Evolutionary conservation across 2,329 filamentous ascomycete species (phyloP), one percentile per base, ranked within the genome.

Genomic region (Teratosphaeria pseudoeucalypti): DNA sequence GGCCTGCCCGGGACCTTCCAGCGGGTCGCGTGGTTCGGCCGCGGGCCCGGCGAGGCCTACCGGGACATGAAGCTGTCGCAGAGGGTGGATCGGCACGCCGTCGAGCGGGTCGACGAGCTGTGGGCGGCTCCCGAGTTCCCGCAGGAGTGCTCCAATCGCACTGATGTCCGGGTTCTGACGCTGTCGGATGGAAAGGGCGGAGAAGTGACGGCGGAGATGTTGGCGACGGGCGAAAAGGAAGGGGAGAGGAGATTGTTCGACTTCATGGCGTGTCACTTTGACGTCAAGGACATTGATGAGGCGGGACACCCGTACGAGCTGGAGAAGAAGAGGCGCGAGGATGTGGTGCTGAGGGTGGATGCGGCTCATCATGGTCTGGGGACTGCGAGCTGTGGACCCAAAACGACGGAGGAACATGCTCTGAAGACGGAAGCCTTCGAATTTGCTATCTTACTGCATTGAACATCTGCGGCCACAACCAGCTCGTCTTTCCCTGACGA

Each of bases 221-320:
- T 70, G 1, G 23, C 23, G 23, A 23, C 23, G 23, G 66, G 71
- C 10, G 53, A 29, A 3, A 43, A 57, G 10, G 52, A 56, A 12
- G n/a, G 37, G 1, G 49, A 64, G 54, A 57, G 62, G 55, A 60
- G 62, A 27, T 54, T 64, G n/a, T 69, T 70, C 57, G 67, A 75
- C 67, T 89, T 87, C 73, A 77, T 78, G 56, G 82, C 79, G 0
- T 78, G 78, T 9, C 79, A 81, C 61, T 82, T 85, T 66, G 76
- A 77, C 19, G 75, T 78, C 27, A 68, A 72, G 39, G 80, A 78
- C 55, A 72, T 89, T 32, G 79, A 84, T 54, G 76, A 76, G 1
- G 85, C 85, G 2, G 78, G 74, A 52, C 86, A 90, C 69, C 86
- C 86, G 0, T 78, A 82, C 63, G 84, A 89, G 68, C 71, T 90